Conservation (phyloP, 2,329 filamentous ascomycete genomes). For the Epichloe gansuensis region DNA sequence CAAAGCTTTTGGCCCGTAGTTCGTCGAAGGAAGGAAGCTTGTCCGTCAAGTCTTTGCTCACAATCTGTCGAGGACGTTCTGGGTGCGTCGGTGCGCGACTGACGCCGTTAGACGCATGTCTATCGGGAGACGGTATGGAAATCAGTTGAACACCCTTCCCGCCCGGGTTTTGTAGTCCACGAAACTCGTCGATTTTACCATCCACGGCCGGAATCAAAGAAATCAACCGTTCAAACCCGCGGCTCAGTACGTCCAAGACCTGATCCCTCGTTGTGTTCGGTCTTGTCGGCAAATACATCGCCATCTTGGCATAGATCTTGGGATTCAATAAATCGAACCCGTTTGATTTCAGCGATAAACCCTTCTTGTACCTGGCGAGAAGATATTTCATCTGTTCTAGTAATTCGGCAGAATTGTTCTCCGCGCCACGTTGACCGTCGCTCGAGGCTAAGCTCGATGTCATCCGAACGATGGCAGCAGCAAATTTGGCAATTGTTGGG, state of each 20-base stretch:
- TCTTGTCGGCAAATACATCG: background rate
- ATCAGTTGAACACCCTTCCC: background rate
- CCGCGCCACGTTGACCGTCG: conserved; percentile 17
- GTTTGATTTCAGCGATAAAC: background rate
- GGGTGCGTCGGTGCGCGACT: background rate
- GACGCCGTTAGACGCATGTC: background rate
- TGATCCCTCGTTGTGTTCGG: background rate
- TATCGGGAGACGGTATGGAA: background rate
- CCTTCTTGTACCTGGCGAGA: background rate
- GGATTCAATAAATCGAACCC: background rate
- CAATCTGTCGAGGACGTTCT: conserved; percentile 7
- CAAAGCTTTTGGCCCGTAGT: conserved; percentile 14
- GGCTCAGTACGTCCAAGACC: background rate
- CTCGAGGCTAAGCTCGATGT: background rate
- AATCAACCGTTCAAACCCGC: background rate
- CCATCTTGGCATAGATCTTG: background rate
- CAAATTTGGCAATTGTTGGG: conserved; percentile 15
- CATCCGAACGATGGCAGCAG: conserved; percentile 12
- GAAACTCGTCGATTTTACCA: background rate
- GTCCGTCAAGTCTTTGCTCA: conserved; percentile 16
- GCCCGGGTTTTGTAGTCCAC: background rate
- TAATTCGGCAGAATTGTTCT: conserved; percentile 16
- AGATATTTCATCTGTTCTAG: background rate
- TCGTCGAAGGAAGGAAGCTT: conserved; percentile 15
- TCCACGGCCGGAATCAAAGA: background rate